Base-by-base conservation (phyloP, 148 eudicot species). In the Camellia sinensis region DNA sequence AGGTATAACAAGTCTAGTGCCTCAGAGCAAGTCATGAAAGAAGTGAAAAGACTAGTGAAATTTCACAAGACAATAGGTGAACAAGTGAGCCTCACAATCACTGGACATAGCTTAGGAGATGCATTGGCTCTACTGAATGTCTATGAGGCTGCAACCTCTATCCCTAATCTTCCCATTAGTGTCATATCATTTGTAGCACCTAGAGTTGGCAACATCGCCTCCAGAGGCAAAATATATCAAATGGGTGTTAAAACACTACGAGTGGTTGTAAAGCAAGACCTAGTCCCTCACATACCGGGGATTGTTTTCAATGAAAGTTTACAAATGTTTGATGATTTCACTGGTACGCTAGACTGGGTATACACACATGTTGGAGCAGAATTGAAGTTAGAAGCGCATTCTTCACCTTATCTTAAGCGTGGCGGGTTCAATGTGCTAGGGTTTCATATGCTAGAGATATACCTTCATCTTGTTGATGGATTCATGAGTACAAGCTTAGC, bases 21-120 rank as follows among this genome's bases (percentile, higher is more conserved):
- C 5, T 86, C 93, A 0, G 93, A 94, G 48, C 97, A 92, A 81
- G 92, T 90, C 10, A 88, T 89, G 87, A 68, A 57, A 4, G 98
- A 94, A 84, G 53, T 92, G 14, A 73, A 73, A 15, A 80, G 74
- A 41, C 70, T 94, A 2, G 72, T 92, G 18, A 48, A 78, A 4
- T 79, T 70, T 3, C 89, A 90, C 77, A 72, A 75, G 13, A 80
- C 73, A 43, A 78, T 77, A 84, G 91, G 90, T 7, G 91, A 92
- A 81, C 81, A 88, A 53, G 88, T 94, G 6, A 94, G 98, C 77
- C 75, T 94, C 15, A 94, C 98, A 0, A 87, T 94, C 37, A 94
- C 97, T 3, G 98, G 98, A 18, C 97, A 94, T n/a, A 94, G 98
- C 76, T 79, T 94, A 15, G 98, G 98, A 6, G 97, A 91, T 4